Conservation (phyloP, 2,329 filamentous ascomycete genomes). For the Microdochium nivale region DNA sequence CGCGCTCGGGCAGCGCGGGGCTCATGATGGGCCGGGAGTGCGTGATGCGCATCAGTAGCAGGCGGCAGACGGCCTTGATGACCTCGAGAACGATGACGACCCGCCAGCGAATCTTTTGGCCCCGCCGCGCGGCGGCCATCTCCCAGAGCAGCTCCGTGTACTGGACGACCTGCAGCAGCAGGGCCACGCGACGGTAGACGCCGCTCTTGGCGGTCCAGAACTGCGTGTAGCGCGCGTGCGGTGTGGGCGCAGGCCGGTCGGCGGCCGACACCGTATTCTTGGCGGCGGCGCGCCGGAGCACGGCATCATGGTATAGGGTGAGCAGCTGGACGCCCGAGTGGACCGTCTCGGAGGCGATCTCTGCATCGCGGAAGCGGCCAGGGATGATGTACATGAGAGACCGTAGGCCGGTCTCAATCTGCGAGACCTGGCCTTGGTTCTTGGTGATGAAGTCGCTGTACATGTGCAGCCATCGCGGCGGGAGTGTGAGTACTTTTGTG, state of each 20-base stretch:
- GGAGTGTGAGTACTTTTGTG: constrained; percentile 43
- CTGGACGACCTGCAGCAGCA: constrained; percentile 79
- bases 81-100: constrained; percentile 78
- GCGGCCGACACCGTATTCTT: constrained; percentile 48
- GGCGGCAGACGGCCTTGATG: constrained; percentile 75
- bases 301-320: constrained; percentile 84
- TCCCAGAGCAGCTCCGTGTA: constrained; percentile 97
- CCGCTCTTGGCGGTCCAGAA: constrained; percentile 56
- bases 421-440: constrained; percentile 86
- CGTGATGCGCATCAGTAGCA: constrained; percentile 75
- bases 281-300: constrained; percentile 57
- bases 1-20: constrained; percentile 78
- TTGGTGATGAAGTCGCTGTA: constrained; percentile 91
- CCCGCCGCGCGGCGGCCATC: constrained; percentile 84
- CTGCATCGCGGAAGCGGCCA: constrained; percentile 82
- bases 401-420: constrained; percentile 87
- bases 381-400: constrained; percentile 95
- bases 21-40: constrained; percentile 74
- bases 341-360: constrained; percentile 87
- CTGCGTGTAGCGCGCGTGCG: constrained; percentile 58
- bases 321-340: constrained; percentile 85
- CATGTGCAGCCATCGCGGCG: constrained; percentile 57
- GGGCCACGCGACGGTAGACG: constrained; percentile 72
- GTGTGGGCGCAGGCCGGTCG: constrained; percentile 42
- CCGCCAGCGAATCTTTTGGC: constrained; percentile 76